These are phyloP conservation scores for Malus hybrid DNA, from an alignment of 331 rosid species.

Conservation along the genomic window DNA sequence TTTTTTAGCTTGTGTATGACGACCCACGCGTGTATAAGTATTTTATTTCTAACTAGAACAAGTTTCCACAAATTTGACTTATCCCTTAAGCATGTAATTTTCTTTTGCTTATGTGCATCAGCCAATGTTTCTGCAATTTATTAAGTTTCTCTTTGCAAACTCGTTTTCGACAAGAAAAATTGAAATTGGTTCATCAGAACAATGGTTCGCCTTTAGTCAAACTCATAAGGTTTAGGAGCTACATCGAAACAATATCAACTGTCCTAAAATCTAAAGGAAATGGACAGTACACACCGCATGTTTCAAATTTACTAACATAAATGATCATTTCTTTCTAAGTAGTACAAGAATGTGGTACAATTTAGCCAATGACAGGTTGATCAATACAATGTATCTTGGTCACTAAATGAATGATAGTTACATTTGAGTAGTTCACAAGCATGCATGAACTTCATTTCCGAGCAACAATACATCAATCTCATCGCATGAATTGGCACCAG, in stretches of 20 bases:
- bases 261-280: background rate
- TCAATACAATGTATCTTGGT: background rate
- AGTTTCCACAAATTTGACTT: background rate
- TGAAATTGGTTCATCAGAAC: background rate
- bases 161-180: too few relatives aligned
- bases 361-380: background rate
- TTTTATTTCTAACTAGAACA: background rate
- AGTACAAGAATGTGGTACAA: background rate
- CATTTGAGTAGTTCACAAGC: background rate
- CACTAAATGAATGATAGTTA: background rate
- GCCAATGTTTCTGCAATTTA: background rate
- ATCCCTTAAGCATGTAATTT: background rate
- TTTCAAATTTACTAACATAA: background rate
- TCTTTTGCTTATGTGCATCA: background rate
- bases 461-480: background rate
- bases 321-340: background rate
- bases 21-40: constrained; percentile 1
- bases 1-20: constrained; percentile 20
- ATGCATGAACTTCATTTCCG: background rate
- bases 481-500: background rate
- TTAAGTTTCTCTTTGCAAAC: background rate
- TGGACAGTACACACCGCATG: background rate
- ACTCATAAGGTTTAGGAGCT: background rate
- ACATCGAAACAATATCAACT: background rate
- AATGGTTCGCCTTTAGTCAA: background rate